These are phyloP conservation scores for Hygrophoropsis aurantiaca DNA, from an alignment of 768 basidiomycete genomes.

Conservation along the genomic window DNA sequence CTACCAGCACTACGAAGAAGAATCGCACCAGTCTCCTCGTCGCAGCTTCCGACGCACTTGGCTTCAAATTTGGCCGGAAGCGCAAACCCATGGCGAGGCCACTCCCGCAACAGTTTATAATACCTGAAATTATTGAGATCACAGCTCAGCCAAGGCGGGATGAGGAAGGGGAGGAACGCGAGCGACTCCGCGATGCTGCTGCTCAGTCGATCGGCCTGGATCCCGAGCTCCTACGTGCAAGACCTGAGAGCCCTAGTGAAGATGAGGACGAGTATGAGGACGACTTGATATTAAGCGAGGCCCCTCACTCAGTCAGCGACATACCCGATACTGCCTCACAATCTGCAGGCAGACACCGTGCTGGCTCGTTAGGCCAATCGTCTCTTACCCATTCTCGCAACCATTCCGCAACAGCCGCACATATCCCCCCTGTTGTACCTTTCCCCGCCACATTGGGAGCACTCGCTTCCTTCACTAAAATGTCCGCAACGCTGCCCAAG, in stretches of 20 bases:
- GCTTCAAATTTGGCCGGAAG: constrained; percentile 49
- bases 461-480: constrained; percentile 52
- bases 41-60: constrained; percentile 53
- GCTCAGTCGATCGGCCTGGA: constrained; percentile 75
- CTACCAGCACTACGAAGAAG: constrained; percentile 20
- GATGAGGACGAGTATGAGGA: constrained; percentile 37
- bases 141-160: constrained; percentile 45
- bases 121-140: constrained; percentile 77
- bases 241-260: constrained; percentile 34
- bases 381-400: constrained; percentile 24
- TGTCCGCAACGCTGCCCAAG: constrained; percentile 59
- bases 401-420: constrained; percentile 26
- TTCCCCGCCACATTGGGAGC: constrained; percentile 61
- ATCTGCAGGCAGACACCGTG: constrained; percentile 10
- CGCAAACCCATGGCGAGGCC: constrained; percentile 32
- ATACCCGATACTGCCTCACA: constrained; percentile 14
- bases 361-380: constrained; percentile 7
- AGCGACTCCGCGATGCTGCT: constrained; percentile 72
- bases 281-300: constrained; percentile 10
- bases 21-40: constrained; percentile 47
- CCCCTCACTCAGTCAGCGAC: constrained; percentile 7
- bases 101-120: constrained; percentile 36
- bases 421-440: constrained; percentile 22
- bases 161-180: constrained; percentile 70
- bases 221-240: constrained; percentile 46